Conservation (phyloP, 805 yeast species). For the Ogataea allantospora region DNA sequence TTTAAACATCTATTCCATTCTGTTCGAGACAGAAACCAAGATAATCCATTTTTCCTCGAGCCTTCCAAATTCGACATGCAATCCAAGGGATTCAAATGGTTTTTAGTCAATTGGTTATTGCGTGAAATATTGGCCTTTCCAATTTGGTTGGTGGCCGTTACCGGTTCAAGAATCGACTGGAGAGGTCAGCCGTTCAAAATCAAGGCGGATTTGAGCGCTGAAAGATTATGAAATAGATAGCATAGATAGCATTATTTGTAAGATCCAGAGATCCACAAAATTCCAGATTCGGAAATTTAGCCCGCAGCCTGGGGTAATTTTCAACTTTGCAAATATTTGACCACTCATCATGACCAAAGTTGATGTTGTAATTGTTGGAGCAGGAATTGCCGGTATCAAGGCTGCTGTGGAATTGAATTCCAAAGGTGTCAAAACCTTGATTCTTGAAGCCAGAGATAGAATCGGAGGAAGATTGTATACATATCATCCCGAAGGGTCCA, state of each 20-base stretch:
- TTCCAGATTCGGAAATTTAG: neutral
- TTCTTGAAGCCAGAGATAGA: slow-evolving; percentile 47
- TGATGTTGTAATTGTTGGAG: slow-evolving; percentile 47
- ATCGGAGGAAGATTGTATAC: slow-evolving; percentile 45
- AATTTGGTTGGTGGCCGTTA: slow-evolving; percentile 78
- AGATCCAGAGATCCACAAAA: slow-evolving; percentile 1
- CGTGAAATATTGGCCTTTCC: slow-evolving; percentile 80
- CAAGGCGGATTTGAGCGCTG: slow-evolving; percentile 73
- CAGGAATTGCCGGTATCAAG: slow-evolving; percentile 52
- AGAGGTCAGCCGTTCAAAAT: slow-evolving; percentile 75
- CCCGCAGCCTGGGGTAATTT: slow-evolving; percentile 1
- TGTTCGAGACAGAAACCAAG: neutral
- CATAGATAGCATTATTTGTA: neutral
- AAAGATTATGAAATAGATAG: slow-evolving; percentile 37
- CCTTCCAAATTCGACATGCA: too few species aligned
- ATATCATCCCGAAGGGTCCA: slow-evolving; percentile 24
- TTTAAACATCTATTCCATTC: slow-evolving; percentile 42
- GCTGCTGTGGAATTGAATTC: slow-evolving; percentile 41
- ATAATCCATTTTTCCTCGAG: neutral
- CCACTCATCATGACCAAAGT: neutral
- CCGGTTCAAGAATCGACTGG: slow-evolving; percentile 76
- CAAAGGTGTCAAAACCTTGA: slow-evolving; percentile 35
- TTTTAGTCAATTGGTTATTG: slow-evolving; percentile 54
- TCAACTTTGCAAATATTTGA: neutral
- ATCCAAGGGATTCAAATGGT: slow-evolving; percentile 24